Percentiles rank a stretch among this genome's conserved stretches.
Evolutionary conservation across 1,284 basidiomycete genomes (phyloP).

Genomic region (Malassezia dermatis): DNA sequence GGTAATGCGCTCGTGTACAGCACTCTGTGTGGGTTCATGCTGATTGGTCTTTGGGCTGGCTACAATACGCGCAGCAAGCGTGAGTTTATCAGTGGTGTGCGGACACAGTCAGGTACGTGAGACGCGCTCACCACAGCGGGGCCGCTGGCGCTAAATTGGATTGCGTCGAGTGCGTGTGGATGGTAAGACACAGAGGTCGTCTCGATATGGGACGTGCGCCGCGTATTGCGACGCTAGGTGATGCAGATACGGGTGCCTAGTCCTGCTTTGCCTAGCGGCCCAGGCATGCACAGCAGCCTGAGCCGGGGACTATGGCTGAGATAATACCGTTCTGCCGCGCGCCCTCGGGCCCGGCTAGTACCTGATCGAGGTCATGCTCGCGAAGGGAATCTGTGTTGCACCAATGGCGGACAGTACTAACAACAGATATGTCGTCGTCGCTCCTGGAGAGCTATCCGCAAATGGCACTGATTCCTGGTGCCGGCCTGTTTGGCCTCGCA

Average conservation of each 20-base stretch:
- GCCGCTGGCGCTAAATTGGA: conserved; percentile 45
- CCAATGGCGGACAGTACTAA: conserved; percentile 10
- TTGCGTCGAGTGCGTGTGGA: conserved; percentile 45
- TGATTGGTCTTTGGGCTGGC: conserved; percentile 44
- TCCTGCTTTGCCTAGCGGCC: neutral
- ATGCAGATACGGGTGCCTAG: conserved; percentile 16
- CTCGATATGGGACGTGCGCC: conserved; percentile 16
- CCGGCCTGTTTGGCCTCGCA: conserved; percentile 38
- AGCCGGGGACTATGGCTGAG: conserved; percentile 16
- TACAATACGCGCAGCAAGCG: conserved; percentile 35
- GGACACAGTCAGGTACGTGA: conserved; percentile 42
- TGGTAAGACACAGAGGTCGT: neutral
- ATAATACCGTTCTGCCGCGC: conserved; percentile 20
- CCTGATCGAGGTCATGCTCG: conserved; percentile 49
- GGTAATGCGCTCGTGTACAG: conserved; percentile 45
- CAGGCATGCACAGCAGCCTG: neutral
- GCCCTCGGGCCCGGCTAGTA: conserved; percentile 17
- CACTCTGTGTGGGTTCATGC: conserved; percentile 42
- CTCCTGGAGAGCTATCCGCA: conserved; percentile 47
- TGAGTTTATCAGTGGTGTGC: conserved; percentile 44
- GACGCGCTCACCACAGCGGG: conserved; percentile 21
- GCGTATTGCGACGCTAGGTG: neutral
- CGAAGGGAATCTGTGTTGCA: conserved; percentile 46
- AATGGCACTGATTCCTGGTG: conserved; percentile 43
- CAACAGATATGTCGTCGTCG: conserved; percentile 45